Evolutionary conservation across 2,329 filamentous ascomycete genomes (phyloP).

Genomic region (Cadophora sp.): DNA sequence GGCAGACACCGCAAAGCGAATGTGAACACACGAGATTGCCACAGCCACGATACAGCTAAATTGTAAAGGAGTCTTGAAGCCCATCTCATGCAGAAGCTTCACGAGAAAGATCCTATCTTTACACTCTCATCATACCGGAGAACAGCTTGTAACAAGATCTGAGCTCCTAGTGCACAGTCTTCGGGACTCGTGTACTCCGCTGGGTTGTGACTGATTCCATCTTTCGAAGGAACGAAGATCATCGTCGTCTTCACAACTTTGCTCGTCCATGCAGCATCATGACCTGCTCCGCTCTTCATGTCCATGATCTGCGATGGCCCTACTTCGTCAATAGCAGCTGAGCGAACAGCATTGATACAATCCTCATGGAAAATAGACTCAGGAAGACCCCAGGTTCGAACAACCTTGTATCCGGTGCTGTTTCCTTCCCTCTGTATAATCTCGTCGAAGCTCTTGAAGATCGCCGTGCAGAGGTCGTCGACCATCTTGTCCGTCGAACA

Average conservation of each 20-base stretch:
- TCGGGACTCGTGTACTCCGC: slow-evolving; percentile 65
- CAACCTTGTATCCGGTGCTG: slow-evolving; percentile 30
- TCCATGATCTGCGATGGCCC: slow-evolving; percentile 35
- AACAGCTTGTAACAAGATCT: slow-evolving; percentile 52
- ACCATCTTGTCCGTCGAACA: slow-evolving; percentile 33
- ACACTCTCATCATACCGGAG: slow-evolving; percentile 45
- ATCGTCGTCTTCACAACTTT: slow-evolving; percentile 56
- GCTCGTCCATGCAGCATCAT: slow-evolving; percentile 36
- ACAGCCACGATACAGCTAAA: not conserved
- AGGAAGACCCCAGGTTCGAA: slow-evolving; percentile 36
- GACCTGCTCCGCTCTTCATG: slow-evolving; percentile 39
- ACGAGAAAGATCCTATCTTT: slow-evolving; percentile 16
- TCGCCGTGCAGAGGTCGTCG: slow-evolving; percentile 33
- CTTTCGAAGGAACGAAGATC: slow-evolving; percentile 69
- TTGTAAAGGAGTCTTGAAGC: not conserved
- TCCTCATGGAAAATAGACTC: slow-evolving; percentile 35
- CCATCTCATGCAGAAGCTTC: not conserved
- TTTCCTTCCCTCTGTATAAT: slow-evolving; percentile 32
- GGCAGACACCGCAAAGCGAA: not conserved
- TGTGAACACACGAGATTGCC: not conserved
- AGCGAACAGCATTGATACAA: slow-evolving; percentile 34
- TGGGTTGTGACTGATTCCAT: slow-evolving; percentile 68
- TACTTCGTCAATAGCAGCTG: slow-evolving; percentile 33
- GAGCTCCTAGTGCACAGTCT: slow-evolving; percentile 62
- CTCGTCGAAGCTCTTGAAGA: slow-evolving; percentile 36